phyloP scores from a whole-genome alignment of 106 monocot genomes.

The Apostasia ramifera region DNA sequence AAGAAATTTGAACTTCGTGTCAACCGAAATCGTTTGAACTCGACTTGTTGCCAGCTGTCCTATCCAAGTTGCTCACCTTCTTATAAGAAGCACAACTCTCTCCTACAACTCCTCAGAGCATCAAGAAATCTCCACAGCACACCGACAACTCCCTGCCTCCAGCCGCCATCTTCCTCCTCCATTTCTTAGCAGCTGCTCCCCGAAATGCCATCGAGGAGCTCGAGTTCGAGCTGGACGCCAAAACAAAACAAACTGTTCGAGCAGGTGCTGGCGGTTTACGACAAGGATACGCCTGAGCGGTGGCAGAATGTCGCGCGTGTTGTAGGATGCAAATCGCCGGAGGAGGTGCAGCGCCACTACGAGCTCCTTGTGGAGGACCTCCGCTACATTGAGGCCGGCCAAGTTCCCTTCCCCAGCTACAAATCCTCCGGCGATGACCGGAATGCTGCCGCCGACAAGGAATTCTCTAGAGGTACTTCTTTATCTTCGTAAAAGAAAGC shows the following conservation, averaged over 20 bases:
- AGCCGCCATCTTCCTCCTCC: neutral
- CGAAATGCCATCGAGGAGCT: neutral
- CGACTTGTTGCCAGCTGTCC: no score
- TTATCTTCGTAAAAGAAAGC: neutral
- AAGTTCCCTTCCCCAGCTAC: slow-evolving; percentile 18
- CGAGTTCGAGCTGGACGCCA: slow-evolving; percentile 1
- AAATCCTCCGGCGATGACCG: slow-evolving; percentile 9
- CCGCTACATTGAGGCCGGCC: slow-evolving; percentile 25
- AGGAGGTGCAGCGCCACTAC: slow-evolving; percentile 37
- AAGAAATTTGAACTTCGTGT: no score
- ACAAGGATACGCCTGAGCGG: slow-evolving; percentile 31
- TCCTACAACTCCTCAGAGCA: no score
- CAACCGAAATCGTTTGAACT: no score
- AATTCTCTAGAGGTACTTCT: slow-evolving; percentile 8
- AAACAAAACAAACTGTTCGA: slow-evolving; percentile 44
- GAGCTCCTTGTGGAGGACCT: slow-evolving; percentile 28
- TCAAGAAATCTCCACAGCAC: no score
- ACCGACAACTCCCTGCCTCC: no score
- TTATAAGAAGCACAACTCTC: no score
- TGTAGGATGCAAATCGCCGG: slow-evolving; percentile 26
- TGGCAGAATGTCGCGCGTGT: slow-evolving; percentile 31
- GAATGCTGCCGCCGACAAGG: neutral
- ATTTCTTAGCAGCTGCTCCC: neutral
- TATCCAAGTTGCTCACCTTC: no score
- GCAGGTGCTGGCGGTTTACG: slow-evolving; percentile 30